These are phyloP conservation scores for Cadophora sp. DNA, from an alignment of 2,329 filamentous ascomycete species.

Conservation along the genomic window DNA sequence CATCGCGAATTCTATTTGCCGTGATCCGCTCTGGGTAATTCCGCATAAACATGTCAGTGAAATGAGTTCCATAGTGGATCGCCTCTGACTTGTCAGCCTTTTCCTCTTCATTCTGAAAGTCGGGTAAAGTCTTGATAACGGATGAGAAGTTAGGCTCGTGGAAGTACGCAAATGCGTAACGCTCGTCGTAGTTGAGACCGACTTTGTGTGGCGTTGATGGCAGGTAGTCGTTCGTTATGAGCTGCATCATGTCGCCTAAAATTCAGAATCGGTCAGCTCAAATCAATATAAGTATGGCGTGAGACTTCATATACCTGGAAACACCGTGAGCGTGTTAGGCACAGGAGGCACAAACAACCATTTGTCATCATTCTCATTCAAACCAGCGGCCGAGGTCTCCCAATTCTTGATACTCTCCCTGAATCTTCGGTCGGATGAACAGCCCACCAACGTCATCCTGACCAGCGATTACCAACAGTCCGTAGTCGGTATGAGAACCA, in stretches of 20 bases:
- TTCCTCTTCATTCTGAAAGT: conserved; percentile 46
- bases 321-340: not conserved
- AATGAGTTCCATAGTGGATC: conserved; percentile 59
- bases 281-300: not conserved
- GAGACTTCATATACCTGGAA: not conserved
- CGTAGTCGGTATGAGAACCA: conserved; percentile 56
- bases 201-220: conserved; percentile 58
- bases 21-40: conserved; percentile 57
- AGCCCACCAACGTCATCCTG: conserved; percentile 59
- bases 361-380: conserved; percentile 4
- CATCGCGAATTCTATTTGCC: conserved; percentile 38
- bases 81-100: not conserved
- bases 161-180: conserved; percentile 58
- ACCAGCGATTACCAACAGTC: conserved; percentile 56
- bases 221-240: conserved; percentile 53
- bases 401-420: conserved; percentile 52
- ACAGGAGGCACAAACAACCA: conserved; percentile 2
- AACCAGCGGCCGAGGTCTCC: conserved; percentile 30
- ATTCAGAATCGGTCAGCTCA: not conserved
- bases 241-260: conserved; percentile 59
- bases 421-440: conserved; percentile 52
- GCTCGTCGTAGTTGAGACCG: conserved; percentile 54
- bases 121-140: conserved; percentile 51
- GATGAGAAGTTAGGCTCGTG: conserved; percentile 58
- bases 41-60: conserved; percentile 58